Evolutionary conservation across 306 rosid species (phyloP).

Genomic region (Ammopiptanthus mongolicus): DNA sequence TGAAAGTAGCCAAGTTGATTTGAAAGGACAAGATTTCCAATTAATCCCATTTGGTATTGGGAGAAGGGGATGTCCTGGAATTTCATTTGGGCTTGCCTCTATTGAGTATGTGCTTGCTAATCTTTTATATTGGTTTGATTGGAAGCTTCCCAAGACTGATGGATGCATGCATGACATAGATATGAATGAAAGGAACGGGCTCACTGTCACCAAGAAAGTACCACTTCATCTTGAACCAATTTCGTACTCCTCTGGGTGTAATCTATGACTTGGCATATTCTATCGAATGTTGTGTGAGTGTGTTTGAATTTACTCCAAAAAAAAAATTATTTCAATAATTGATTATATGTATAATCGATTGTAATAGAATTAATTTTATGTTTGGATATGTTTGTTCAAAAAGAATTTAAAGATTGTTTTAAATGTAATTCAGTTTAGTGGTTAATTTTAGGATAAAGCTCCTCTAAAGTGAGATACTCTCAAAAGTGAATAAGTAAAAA

Average conservation of each 20-base stretch:
- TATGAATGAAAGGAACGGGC: slow-evolving; percentile 17
- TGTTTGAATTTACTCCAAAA: no score
- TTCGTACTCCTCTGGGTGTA: background rate
- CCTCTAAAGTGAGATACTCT: no score
- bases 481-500: no score
- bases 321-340: no score
- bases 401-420: no score
- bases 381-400: no score
- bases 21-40: background rate
- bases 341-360: no score
- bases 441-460: no score
- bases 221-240: slow-evolving; percentile 30
- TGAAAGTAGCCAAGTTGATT: background rate
- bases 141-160: slow-evolving; percentile 21
- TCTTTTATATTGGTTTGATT: slow-evolving; percentile 26
- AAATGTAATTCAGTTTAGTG: no score
- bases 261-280: background rate
- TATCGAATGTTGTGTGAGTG: no score
- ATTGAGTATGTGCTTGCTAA: background rate
- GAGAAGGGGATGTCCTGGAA: background rate
- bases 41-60: background rate
- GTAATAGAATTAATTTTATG: no score
- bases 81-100: background rate
- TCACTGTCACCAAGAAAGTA: slow-evolving; percentile 11
- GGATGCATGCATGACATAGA: background rate